Evolutionary conservation across 179 eudicot species (phyloP).

Genomic region (Beta lomatogona): DNA sequence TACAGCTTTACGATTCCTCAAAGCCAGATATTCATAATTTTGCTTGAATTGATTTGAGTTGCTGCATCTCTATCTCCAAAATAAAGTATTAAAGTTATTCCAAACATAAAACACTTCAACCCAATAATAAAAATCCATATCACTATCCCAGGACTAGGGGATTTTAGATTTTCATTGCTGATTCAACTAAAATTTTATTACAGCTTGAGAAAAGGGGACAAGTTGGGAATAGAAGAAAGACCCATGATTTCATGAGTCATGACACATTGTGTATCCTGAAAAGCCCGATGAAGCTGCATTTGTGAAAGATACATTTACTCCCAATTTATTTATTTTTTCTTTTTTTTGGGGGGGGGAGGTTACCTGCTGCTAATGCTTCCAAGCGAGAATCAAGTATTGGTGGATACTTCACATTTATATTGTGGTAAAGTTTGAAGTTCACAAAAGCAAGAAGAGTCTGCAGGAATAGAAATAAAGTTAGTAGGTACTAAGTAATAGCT

Average conservation of each 20-base stretch:
- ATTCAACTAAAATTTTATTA: neutral
- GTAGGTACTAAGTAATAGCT: neutral
- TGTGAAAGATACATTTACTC: neutral
- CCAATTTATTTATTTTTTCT: neutral
- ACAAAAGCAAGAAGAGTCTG: slow-evolving; percentile 88
- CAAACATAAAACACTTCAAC: too few species aligned
- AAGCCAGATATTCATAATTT: neutral
- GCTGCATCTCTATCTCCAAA: too few species aligned
- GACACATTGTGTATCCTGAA: neutral
- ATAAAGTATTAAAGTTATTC: neutral
- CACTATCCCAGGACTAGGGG: neutral
- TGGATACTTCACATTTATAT: slow-evolving; percentile 79
- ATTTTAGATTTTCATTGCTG: neutral
- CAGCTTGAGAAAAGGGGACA: neutral
- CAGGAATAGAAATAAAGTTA: slow-evolving; percentile 22
- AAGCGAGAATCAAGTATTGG: slow-evolving; percentile 85
- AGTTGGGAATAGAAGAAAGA: neutral
- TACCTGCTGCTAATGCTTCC: slow-evolving; percentile 92
- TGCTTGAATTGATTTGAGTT: too few species aligned
- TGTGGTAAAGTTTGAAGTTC: slow-evolving; percentile 69
- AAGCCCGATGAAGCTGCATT: neutral
- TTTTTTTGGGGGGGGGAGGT: neutral
- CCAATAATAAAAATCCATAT: neutral
- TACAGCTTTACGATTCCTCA: neutral
- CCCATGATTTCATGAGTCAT: too few species aligned